A percentile compares a stretch with the other conserved stretches of the same genome.
Evolutionary conservation across 345 rosid species (phyloP).

Genomic region (Eucalyptus albens): DNA sequence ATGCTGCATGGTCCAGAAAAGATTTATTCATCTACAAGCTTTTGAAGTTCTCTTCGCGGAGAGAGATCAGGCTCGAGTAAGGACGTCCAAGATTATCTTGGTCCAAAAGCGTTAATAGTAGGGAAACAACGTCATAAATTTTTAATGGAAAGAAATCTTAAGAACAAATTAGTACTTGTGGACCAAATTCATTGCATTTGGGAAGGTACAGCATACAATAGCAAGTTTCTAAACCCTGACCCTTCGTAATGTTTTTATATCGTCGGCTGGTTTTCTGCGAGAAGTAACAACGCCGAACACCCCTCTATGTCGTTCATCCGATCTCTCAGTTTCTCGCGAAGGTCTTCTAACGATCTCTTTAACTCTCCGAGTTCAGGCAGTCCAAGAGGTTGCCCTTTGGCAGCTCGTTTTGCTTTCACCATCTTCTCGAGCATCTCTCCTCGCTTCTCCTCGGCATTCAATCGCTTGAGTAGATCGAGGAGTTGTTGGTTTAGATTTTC

Average conservation of each 20-base stretch:
- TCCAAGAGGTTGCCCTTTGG: not conserved
- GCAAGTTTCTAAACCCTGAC: not conserved
- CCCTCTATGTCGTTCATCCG: constrained; percentile 16
- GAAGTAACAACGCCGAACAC: constrained; percentile 16
- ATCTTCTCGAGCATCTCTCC: constrained; percentile 7
- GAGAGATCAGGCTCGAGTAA: not conserved
- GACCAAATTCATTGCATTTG: not conserved
- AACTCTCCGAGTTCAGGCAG: constrained; percentile 7
- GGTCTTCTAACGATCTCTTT: constrained; percentile 3
- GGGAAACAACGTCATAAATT: not conserved
- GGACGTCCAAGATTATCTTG: not conserved
- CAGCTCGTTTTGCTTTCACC: constrained; percentile 6
- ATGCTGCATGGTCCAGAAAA: not conserved
- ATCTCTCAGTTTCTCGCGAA: constrained; percentile 3
- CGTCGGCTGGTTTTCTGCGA: not conserved
- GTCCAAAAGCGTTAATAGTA: not conserved
- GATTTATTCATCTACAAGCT: not conserved
- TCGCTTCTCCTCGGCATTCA: constrained; percentile 18
- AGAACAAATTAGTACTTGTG: not conserved
- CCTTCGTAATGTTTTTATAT: not conserved
- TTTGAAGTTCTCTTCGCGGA: not conserved
- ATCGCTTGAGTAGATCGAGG: constrained; percentile 1
- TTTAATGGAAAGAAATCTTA: not conserved
- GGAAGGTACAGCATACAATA: not conserved
- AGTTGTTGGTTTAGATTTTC: not conserved